Conservation (phyloP, 495 filamentous ascomycete genomes). For the Pyrenopolyporus hunteri region DNA sequence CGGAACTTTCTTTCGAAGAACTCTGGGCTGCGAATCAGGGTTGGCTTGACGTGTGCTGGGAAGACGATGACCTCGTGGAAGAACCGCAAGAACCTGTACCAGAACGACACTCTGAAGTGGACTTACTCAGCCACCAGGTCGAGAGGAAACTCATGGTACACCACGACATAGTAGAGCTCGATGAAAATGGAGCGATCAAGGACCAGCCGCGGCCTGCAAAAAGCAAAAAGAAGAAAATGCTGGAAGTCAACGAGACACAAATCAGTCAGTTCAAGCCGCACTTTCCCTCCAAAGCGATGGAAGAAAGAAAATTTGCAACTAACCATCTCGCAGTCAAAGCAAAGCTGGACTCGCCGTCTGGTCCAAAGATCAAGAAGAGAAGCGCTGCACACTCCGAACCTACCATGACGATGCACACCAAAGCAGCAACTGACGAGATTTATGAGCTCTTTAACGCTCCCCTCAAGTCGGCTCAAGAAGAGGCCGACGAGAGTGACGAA, state of each 20-base stretch:
- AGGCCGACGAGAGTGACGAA: constrained; percentile 62
- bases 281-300: neutral
- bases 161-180: constrained; percentile 51
- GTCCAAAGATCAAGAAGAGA: constrained; percentile 77
- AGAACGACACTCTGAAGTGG: constrained; percentile 34
- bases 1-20: constrained; percentile 89
- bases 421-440: constrained; percentile 94
- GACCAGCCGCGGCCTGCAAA: constrained; percentile 41
- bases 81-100: constrained; percentile 33
- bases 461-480: constrained; percentile 57
- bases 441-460: constrained; percentile 97
- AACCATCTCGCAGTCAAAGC: constrained; percentile 71
- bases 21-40: constrained; percentile 79
- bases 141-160: constrained; percentile 53
- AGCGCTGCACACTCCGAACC: constrained; percentile 66
- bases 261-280: constrained; percentile 65
- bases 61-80: constrained; percentile 48
- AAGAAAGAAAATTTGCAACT: constrained; percentile 2
- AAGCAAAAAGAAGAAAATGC: constrained; percentile 70
- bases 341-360: constrained; percentile 85
- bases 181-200: constrained; percentile 59
- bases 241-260: constrained; percentile 82
- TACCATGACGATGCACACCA: constrained; percentile 97
- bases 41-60: constrained; percentile 77
- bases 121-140: constrained; percentile 35